These are phyloP conservation scores for Lipomyces spencermartinsiae DNA, from an alignment of 805 yeast species.

Conservation along the genomic window DNA sequence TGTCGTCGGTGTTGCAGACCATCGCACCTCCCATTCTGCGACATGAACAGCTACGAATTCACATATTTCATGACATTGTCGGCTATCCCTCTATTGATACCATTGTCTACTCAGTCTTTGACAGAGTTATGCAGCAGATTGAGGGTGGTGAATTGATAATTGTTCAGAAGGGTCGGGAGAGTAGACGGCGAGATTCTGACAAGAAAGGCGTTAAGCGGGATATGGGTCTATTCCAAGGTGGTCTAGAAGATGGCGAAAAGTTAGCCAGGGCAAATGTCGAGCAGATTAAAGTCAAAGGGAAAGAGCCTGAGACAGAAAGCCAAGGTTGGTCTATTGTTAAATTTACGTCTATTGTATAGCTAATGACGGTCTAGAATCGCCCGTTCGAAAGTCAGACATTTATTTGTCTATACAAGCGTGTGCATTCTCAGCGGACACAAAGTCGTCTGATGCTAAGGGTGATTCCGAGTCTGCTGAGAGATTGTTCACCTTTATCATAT, in stretches of 20 bases:
- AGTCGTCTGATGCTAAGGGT: slow-evolving; percentile 41
- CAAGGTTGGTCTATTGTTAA: slow-evolving; percentile 19
- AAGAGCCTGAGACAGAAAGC: slow-evolving; percentile 42
- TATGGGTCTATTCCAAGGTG: slow-evolving; percentile 77
- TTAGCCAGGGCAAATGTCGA: slow-evolving; percentile 81
- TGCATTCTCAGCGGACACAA: slow-evolving; percentile 43
- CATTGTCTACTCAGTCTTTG: slow-evolving; percentile 58
- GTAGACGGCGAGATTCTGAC: slow-evolving; percentile 47
- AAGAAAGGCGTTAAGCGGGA: slow-evolving; percentile 49
- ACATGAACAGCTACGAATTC: slow-evolving; percentile 53
- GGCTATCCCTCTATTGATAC: slow-evolving; percentile 57
- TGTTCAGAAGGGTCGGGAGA: slow-evolving; percentile 55
- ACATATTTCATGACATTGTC: slow-evolving; percentile 54
- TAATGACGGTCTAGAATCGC: slow-evolving; percentile 25
- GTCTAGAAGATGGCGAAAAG: slow-evolving; percentile 82
- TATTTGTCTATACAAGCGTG: slow-evolving; percentile 75
- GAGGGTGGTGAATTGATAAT: slow-evolving; percentile 68
- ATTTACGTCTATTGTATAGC: neutral
- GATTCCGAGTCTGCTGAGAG: slow-evolving; percentile 49
- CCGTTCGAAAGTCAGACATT: slow-evolving; percentile 59
- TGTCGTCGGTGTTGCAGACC: slow-evolving; percentile 49
- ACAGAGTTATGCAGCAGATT: slow-evolving; percentile 65
- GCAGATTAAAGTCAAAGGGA: slow-evolving; percentile 50
- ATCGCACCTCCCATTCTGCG: slow-evolving; percentile 54
- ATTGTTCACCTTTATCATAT: slow-evolving; percentile 71